phyloP scores from a whole-genome alignment of 805 yeast species.

The Citeromyces matritensis region DNA sequence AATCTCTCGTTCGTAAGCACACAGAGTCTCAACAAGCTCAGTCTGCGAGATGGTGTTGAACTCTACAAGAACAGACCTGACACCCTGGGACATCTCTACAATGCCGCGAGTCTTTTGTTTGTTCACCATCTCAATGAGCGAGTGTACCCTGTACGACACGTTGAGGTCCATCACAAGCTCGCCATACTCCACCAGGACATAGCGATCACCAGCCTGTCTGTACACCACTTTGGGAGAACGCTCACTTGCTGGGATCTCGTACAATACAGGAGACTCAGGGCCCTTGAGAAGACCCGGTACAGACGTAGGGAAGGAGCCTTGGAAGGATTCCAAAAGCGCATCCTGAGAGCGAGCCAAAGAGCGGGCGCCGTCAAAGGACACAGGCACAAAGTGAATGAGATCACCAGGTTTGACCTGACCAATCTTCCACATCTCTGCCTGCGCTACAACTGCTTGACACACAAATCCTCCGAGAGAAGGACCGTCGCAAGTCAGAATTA shows the following conservation, averaged over 20 bases:
- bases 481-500: conserved; percentile 91
- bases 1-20: conserved; percentile 65
- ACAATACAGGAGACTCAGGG: conserved; percentile 61
- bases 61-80: conserved; percentile 84
- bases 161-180: conserved; percentile 77
- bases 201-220: conserved; percentile 96
- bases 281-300: conserved; percentile 18
- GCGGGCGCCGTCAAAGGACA: conserved; percentile 55
- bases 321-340: conserved; percentile 25
- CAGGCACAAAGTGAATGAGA: conserved; percentile 62
- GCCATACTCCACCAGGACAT: conserved; percentile 85
- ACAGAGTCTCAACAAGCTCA: conserved; percentile 43
- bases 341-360: conserved; percentile 50
- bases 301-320: conserved; percentile 18
- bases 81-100: conserved; percentile 95
- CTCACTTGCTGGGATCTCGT: conserved; percentile 26
- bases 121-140: conserved; percentile 60
- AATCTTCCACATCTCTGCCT: conserved; percentile 96
- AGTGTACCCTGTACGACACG: conserved; percentile 71
- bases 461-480: conserved; percentile 97
- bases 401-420: conserved; percentile 98
- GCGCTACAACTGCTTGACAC: conserved; percentile 90
- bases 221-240: conserved; percentile 61
- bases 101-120: conserved; percentile 60
- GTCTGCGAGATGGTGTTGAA: conserved; percentile 54